Conservation (phyloP, 208 protist genomes). For the Naegleria fowleri region DNA sequence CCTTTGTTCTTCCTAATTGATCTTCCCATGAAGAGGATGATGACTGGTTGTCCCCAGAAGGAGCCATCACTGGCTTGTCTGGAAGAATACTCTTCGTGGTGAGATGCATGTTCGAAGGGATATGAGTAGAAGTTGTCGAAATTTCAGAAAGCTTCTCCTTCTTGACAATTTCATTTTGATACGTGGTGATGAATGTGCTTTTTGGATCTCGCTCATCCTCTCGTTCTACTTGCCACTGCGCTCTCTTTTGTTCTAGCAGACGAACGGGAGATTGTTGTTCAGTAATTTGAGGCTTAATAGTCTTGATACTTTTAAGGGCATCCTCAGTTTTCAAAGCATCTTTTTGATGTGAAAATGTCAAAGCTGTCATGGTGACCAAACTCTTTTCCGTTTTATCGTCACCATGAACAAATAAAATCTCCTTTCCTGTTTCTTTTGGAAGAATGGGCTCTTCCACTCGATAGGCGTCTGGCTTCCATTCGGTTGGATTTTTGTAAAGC, state of each 20-base stretch:
- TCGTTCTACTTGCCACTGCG: background rate
- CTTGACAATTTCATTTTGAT: background rate
- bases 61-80: background rate
- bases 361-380: conserved; percentile 52
- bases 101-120: background rate
- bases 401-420: conserved; percentile 73
- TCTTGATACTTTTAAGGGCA: background rate
- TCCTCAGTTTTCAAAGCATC: background rate
- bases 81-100: background rate
- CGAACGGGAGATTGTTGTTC: too few relatives aligned
- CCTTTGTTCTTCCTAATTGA: too few relatives aligned
- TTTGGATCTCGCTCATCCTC: background rate
- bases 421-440: conserved; percentile 53
- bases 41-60: background rate
- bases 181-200: background rate
- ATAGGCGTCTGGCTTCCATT: conserved; percentile 40
- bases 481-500: conserved; percentile 49
- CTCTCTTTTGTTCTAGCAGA: background rate
- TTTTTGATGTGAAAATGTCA: conserved; percentile 55
- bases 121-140: background rate
- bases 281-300: background rate
- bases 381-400: conserved; percentile 50
- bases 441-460: conserved; percentile 59
- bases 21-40: background rate
- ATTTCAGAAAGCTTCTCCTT: background rate